These are phyloP conservation scores for Davidsoniella virescens DNA, from an alignment of 2,329 filamentous ascomycete species.

Conservation along the genomic window DNA sequence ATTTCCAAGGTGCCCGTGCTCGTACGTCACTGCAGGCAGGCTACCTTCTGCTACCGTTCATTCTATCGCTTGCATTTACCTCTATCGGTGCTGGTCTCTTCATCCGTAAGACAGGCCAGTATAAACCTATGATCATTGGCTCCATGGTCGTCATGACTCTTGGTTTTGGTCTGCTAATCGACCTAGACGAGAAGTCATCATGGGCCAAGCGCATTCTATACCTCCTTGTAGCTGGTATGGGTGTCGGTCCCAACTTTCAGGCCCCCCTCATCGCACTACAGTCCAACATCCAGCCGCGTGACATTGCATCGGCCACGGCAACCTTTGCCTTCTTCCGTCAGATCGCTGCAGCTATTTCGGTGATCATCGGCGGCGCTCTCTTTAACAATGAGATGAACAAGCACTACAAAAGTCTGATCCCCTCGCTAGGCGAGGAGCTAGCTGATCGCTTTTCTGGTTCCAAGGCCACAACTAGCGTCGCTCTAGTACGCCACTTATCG, in stretches of 20 bases:
- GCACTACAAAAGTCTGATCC: slow-evolving; percentile 31
- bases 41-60: slow-evolving; percentile 57
- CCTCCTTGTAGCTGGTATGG: slow-evolving; percentile 46
- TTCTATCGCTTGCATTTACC: slow-evolving; percentile 47
- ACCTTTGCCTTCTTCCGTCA: slow-evolving; percentile 54
- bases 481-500: slow-evolving; percentile 36
- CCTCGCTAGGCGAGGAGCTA: slow-evolving; percentile 32
- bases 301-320: slow-evolving; percentile 53
- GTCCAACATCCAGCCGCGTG: slow-evolving; percentile 40
- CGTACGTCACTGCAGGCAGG: slow-evolving; percentile 55
- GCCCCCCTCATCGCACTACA: slow-evolving; percentile 52
- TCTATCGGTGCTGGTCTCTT: slow-evolving; percentile 41
- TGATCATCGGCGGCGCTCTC: slow-evolving; percentile 61
- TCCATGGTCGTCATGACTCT: slow-evolving; percentile 44
- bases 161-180: slow-evolving; percentile 47
- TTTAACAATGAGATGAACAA: slow-evolving; percentile 60
- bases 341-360: slow-evolving; percentile 48
- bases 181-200: slow-evolving; percentile 39
- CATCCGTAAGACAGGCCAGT: slow-evolving; percentile 49
- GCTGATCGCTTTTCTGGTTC: slow-evolving; percentile 39
- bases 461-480: slow-evolving; percentile 43
- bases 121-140: slow-evolving; percentile 41
- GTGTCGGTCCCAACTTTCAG: slow-evolving; percentile 54
- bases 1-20: slow-evolving; percentile 63
- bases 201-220: slow-evolving; percentile 42